Conservation (phyloP, 2,329 filamentous ascomycete genomes). For the Thelonectria blattea region DNA sequence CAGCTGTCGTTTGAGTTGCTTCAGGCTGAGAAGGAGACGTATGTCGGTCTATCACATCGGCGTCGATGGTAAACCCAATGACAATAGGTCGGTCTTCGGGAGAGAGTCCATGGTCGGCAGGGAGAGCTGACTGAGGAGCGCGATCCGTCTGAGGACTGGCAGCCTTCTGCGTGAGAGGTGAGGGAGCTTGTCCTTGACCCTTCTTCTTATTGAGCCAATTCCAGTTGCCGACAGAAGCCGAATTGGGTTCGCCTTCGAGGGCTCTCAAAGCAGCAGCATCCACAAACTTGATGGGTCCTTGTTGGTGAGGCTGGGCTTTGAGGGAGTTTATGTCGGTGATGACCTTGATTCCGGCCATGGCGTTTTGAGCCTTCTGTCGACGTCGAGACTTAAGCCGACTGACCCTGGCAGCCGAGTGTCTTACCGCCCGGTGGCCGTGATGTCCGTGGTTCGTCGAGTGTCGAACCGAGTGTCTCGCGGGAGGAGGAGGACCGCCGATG, state of each 20-base stretch:
- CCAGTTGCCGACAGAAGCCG: conserved; percentile 62
- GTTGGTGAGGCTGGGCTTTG: conserved; percentile 48
- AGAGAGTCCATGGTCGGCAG: conserved; percentile 59
- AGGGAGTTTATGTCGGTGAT: conserved; percentile 71
- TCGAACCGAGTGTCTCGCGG: conserved; percentile 22
- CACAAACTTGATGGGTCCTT: conserved; percentile 55
- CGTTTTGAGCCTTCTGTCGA: conserved; percentile 66
- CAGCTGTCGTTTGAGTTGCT: conserved; percentile 49
- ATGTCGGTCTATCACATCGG: conserved; percentile 41
- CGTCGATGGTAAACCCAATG: conserved; percentile 72
- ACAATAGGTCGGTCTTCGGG: conserved; percentile 74
- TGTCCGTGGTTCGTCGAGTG: conserved; percentile 24
- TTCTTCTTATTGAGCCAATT: conserved; percentile 59
- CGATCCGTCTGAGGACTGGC: conserved; percentile 22
- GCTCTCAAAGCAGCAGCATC: conserved; percentile 65
- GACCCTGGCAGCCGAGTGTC: conserved; percentile 48
- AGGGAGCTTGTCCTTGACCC: conserved; percentile 37
- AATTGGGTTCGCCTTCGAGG: conserved; percentile 61
- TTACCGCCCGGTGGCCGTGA: conserved; percentile 34
- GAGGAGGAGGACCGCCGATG: conserved; percentile 31
- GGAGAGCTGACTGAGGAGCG: conserved; percentile 30
- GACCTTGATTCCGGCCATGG: conserved; percentile 68
- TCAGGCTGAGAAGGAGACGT: conserved; percentile 34
- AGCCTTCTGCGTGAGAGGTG: conserved; percentile 35
- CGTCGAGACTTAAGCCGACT: conserved; percentile 62